Evolutionary conservation across 2,329 filamentous ascomycete species (phyloP), one percentile per base, ranked within the genome.

Genomic region (Bimuria novae-zelandiae): DNA sequence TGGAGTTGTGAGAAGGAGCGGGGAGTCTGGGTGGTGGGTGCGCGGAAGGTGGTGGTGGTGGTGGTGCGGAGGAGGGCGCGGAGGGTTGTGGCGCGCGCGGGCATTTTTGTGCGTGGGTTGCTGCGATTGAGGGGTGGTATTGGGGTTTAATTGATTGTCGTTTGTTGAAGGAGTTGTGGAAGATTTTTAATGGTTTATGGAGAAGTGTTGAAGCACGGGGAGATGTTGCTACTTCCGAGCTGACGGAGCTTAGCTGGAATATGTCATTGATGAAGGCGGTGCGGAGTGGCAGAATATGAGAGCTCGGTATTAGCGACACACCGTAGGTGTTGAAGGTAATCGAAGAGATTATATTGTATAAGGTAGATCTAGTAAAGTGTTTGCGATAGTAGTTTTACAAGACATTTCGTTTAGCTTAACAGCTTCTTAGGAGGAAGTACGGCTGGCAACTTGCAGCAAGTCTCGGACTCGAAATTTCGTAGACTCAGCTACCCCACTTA

Each of bases 61-160:
- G 62, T 43, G 21, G 52, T 46, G 54, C 65, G 68, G 51, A 72
- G 60, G 41, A 72, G 58, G 11, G 61, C 58, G 52, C 64, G 67
- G 51, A 70, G 64, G 52, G 63, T 56, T 21, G 56, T 54, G 33
- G 60, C 54, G 48, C 61, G 60, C 7, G 61, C 45, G 14, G 66
- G 52, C 65, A 71, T 69, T 39, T 61, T 65, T 41, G 58, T n/a
- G 12, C 17, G 7, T 35, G 27, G 3, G 16, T n/a, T 40, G 6
- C 25, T 21, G 16, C 10, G 11, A 23, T n/a, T n/a, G 39, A 2
- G 1, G 39, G 8, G 22, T n/a, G 30, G 11, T 33, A 3, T 33
- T 33, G 12, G 30, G 30, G 30, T 33, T 12, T 11, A 12, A 12
- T n/a, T 12, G n/a, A 33, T 6, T 12, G 36, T 46, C n/a, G n/a